phyloP scores from a whole-genome alignment of 768 basidiomycete species.

The Atractiella rhizophila region DNA sequence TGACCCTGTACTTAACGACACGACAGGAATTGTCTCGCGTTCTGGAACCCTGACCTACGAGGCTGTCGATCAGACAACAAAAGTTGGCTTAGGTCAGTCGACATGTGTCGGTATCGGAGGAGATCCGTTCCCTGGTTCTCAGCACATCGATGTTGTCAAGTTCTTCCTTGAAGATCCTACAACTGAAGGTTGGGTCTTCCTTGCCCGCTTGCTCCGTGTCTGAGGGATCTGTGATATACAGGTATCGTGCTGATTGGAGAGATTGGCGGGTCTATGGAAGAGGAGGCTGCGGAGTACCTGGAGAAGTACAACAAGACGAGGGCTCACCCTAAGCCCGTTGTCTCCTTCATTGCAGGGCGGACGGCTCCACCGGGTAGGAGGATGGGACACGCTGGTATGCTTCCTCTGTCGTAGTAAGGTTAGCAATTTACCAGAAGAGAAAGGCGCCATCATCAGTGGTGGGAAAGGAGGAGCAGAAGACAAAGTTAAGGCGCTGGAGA shows the following conservation, averaged over 20 bases:
- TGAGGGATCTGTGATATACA: constrained; percentile 16
- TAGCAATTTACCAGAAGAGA: constrained; percentile 39
- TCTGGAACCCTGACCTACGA: constrained; percentile 95
- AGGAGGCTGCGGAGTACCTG: constrained; percentile 92
- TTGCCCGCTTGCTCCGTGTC: background rate
- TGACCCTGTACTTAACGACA: background rate
- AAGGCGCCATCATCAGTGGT: constrained; percentile 81
- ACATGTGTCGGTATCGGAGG: constrained; percentile 94
- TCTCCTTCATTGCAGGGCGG: constrained; percentile 90
- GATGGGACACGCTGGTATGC: constrained; percentile 30
- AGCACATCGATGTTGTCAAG: constrained; percentile 85
- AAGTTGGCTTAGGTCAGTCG: constrained; percentile 84
- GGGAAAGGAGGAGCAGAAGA: constrained; percentile 84
- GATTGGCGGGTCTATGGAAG: constrained; percentile 94
- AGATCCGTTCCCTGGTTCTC: constrained; percentile 86
- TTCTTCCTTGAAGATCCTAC: constrained; percentile 82
- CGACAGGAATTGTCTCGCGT: constrained; percentile 65
- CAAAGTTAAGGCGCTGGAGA: constrained; percentile 58
- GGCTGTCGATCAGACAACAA: constrained; percentile 59
- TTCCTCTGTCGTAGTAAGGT: background rate
- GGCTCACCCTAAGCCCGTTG: constrained; percentile 68
- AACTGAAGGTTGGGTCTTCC: constrained; percentile 43
- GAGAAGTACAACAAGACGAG: constrained; percentile 77
- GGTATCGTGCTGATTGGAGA: constrained; percentile 96
- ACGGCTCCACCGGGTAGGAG: constrained; percentile 93